Evolutionary conservation across 805 yeast species (phyloP), one percentile per base, ranked within the genome.

Genomic region (Yarrowia divulgata): DNA sequence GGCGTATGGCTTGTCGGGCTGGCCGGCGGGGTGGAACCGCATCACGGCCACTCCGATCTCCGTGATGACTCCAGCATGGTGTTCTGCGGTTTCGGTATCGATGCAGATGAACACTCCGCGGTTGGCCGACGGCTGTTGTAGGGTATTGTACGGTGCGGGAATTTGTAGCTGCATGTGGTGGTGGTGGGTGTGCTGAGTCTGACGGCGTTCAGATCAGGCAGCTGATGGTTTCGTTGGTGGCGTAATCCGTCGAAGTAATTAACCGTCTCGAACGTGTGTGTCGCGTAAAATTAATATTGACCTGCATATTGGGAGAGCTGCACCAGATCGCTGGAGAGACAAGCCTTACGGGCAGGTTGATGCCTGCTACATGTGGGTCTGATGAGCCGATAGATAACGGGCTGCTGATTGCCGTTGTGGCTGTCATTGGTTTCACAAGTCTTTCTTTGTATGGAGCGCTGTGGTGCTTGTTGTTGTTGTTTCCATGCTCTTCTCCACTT

Each of bases 11-110:
- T 35, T 34, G 9, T 63, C 57, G 35, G 68, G 68, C 46, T 29
- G 46, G 4, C 68, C 68, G 8, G n/a, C 57, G 1, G 68, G 68
- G 7, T 63, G 68, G 45, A 86, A 50, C 29, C 60, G 49, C 45
- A 69, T 34, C n/a, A 69, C 67, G 4, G 71, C 64, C 8, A 69
- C 32, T 9, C 71, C 71, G 34, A 69, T 67, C 39, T 69, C 71
- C n/a, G 71, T 69, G 42, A 69, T 68, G 14, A 42, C 42, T 12
- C 63, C 35, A 10, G 70, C 43, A 37, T 39, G 63, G 13, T 34
- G 66, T 10, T 69, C 71, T 8, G 55, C 54, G 19, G 43, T 52
- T 54, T 69, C 71, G n/a, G 64, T 46, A 12, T 69, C 71, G 19
- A 69, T 45, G 42, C 69, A 57, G n/a, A 69, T 49, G 35, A 57